Percentiles rank a stretch among this genome's conserved stretches.
phyloP scores from a whole-genome alignment of 768 basidiomycete genomes.

The Pleurotus cornucopiae region DNA sequence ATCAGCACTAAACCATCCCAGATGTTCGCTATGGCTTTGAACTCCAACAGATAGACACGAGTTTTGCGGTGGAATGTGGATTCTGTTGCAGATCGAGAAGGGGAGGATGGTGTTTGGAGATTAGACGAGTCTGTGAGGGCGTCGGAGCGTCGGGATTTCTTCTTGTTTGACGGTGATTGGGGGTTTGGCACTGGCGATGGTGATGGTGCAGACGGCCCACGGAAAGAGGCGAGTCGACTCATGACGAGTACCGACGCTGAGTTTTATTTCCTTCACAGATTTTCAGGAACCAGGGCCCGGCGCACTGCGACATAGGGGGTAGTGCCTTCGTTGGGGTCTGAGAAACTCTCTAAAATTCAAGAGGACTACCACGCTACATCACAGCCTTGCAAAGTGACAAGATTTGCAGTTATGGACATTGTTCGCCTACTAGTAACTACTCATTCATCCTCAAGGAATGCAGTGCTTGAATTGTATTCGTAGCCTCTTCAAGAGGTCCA shows the following conservation, averaged over 20 bases:
- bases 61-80: constrained; percentile 80
- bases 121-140: background rate
- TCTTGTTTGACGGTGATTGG: constrained; percentile 5
- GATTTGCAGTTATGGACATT: too few species aligned
- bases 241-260: constrained; percentile 6
- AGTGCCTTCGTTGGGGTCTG: too few species aligned
- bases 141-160: background rate
- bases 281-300: too few species aligned
- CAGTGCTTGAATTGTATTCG: background rate
- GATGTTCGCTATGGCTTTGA: constrained; percentile 56
- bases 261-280: too few species aligned
- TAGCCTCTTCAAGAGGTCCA: too few species aligned
- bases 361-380: too few species aligned
- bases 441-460: too few species aligned
- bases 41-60: constrained; percentile 63
- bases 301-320: too few species aligned
- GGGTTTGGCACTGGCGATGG: constrained; percentile 53
- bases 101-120: constrained; percentile 35
- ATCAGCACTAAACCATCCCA: constrained; percentile 83
- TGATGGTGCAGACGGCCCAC: constrained; percentile 73
- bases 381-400: too few species aligned
- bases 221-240: constrained; percentile 70
- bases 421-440: too few species aligned
- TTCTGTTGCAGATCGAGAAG: constrained; percentile 49
- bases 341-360: too few species aligned